phyloP scores from a whole-genome alignment of 2,329 filamentous ascomycete species.

The Aulographum hederae region DNA sequence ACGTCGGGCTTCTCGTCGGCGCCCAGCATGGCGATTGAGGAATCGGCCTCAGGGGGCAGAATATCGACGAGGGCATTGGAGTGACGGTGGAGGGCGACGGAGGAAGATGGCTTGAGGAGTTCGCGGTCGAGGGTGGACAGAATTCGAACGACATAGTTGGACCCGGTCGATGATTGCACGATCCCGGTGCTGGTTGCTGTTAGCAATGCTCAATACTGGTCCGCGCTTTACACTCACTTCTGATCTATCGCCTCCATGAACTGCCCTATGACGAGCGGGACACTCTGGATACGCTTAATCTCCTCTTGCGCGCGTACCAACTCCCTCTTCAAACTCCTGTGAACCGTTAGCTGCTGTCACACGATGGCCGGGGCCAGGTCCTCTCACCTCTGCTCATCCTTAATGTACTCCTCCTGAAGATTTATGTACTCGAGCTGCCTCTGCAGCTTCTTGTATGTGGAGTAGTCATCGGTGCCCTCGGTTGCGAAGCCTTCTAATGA shows the following conservation, averaged over 20 bases:
- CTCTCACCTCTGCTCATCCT: slow-evolving; percentile 99
- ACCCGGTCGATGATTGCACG: slow-evolving; percentile 93
- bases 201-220: slow-evolving; percentile 6
- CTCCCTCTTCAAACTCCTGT: slow-evolving; percentile 94
- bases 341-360: too few species aligned
- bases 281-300: slow-evolving; percentile 98
- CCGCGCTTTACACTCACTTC: slow-evolving; percentile 54
- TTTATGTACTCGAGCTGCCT: slow-evolving; percentile 87
- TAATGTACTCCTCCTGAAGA: slow-evolving; percentile 99
- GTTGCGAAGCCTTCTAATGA: slow-evolving; percentile 67
- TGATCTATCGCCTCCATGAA: slow-evolving; percentile 99
- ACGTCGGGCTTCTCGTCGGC: slow-evolving; percentile 96
- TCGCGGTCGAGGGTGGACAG: slow-evolving; percentile 96
- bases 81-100: slow-evolving; percentile 91
- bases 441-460: slow-evolving; percentile 88
- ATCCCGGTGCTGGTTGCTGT: slow-evolving; percentile 61
- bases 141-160: slow-evolving; percentile 97
- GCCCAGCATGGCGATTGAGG: slow-evolving; percentile 95
- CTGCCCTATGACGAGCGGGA: slow-evolving; percentile 92
- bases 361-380: too few species aligned
- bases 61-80: slow-evolving; percentile 98
- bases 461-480: slow-evolving; percentile 83
- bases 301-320: slow-evolving; percentile 94
- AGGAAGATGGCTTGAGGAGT: slow-evolving; percentile 92
- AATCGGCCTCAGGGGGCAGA: slow-evolving; percentile 94